Conservation (phyloP, 768 basidiomycete genomes). For the Tylopilus vinaceipallidus region DNA sequence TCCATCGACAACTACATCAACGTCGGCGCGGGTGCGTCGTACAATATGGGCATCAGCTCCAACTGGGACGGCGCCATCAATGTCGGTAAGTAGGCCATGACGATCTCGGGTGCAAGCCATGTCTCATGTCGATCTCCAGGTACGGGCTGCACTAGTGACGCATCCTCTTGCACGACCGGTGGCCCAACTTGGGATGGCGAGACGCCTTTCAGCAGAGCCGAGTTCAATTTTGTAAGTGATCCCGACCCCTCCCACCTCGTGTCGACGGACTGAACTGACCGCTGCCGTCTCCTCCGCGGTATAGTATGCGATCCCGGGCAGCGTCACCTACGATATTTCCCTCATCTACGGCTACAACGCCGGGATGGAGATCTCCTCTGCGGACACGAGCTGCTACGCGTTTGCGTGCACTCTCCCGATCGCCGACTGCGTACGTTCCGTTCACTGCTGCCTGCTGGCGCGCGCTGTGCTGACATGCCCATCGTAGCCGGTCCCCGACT, state of each 20-base stretch:
- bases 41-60: conserved; percentile 17
- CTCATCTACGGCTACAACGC: conserved; percentile 25
- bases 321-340: conserved; percentile 23
- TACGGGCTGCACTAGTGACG: conserved; percentile 17
- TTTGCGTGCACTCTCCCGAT: conserved; percentile 17
- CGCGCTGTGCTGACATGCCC: not conserved
- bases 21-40: conserved; percentile 9
- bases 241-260: not conserved
- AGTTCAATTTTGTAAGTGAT: conserved; percentile 19
- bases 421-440: conserved; percentile 14
- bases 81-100: conserved; percentile 9
- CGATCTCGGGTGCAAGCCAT: no score
- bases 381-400: conserved; percentile 12
- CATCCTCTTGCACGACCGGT: conserved; percentile 18
- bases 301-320: conserved; percentile 5
- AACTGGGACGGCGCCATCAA: conserved; percentile 24
- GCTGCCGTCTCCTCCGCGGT: not conserved
- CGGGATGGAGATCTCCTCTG: conserved; percentile 21
- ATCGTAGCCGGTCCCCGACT: conserved; percentile 16
- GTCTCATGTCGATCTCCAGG: conserved; percentile 6
- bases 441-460: not conserved
- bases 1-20: conserved; percentile 19
- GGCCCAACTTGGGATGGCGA: conserved; percentile 21
- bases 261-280: no score
- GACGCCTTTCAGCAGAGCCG: conserved; percentile 18